phyloP scores from a whole-genome alignment of 2,329 filamentous ascomycete genomes.

The Ophioceras dolichostomum region DNA sequence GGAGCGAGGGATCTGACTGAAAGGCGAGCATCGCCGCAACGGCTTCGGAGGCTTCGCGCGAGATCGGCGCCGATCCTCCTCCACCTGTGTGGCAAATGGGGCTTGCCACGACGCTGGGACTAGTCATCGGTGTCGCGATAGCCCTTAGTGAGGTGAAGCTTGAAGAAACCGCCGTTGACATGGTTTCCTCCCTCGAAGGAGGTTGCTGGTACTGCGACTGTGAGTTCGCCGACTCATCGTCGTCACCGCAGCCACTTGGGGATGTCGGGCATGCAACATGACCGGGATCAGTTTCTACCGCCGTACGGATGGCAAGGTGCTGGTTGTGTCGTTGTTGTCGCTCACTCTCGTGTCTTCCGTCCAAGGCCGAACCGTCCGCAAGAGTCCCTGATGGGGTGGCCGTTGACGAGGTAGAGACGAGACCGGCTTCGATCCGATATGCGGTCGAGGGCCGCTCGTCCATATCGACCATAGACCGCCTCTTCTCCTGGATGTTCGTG shows the following conservation, averaged over 20 bases:
- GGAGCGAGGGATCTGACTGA: constrained; percentile 51
- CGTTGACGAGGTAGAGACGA: too few species aligned
- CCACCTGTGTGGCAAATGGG: constrained; percentile 30
- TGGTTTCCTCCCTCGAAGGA: constrained; percentile 26
- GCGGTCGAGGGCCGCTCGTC: constrained; percentile 36
- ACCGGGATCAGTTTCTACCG: constrained; percentile 14
- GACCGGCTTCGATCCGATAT: constrained; percentile 27
- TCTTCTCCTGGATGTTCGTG: constrained; percentile 26
- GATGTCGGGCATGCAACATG: constrained; percentile 30
- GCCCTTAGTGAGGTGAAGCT: constrained; percentile 37
- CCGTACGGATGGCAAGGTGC: constrained; percentile 10
- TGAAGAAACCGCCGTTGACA: constrained; percentile 34
- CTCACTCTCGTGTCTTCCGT: too few species aligned
- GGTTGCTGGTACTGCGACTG: constrained; percentile 15
- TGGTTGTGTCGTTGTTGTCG: constrained; percentile 7
- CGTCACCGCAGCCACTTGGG: too few species aligned
- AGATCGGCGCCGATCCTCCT: constrained; percentile 19
- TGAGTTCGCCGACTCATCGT: constrained; percentile 14
- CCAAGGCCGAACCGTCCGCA: too few species aligned
- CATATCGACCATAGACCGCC: constrained; percentile 18
- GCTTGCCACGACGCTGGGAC: constrained; percentile 39
- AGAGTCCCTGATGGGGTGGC: not conserved
- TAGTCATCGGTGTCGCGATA: constrained; percentile 38
- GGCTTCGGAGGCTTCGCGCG: constrained; percentile 18
- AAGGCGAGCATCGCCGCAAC: constrained; percentile 38